A percentile compares a stretch with the other conserved stretches of the same genome.
Conservation (phyloP, 2,329 filamentous ascomycete genomes). For the Calonectria hawksworthii region DNA sequence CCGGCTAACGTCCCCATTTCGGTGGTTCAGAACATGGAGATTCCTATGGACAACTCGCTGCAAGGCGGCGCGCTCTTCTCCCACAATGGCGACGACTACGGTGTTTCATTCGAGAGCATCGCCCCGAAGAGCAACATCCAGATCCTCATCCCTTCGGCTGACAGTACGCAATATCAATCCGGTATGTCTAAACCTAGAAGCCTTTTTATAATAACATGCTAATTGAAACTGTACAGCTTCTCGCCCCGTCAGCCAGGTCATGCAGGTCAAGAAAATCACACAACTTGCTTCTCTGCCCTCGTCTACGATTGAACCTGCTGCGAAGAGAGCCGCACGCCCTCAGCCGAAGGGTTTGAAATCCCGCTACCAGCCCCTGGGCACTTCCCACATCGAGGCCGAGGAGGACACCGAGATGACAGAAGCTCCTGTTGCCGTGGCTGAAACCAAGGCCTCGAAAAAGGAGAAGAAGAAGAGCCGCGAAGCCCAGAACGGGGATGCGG, state of each 20-base stretch:
- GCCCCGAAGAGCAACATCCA: conserved; percentile 66
- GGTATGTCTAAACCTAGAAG: conserved; percentile 56
- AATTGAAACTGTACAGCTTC: conserved; percentile 37
- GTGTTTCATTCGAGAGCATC: conserved; percentile 66
- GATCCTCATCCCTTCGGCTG: conserved; percentile 71
- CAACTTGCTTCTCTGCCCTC: conserved; percentile 55
- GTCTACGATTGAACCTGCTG: conserved; percentile 56
- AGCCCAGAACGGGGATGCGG: conserved; percentile 34
- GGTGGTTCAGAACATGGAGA: conserved; percentile 74
- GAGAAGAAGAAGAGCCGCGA: conserved; percentile 50
- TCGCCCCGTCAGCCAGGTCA: conserved; percentile 67
- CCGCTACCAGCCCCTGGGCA: conserved; percentile 77
- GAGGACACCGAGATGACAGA: conserved; percentile 61
- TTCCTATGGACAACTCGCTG: conserved; percentile 69
- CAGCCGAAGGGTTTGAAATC: conserved; percentile 78
- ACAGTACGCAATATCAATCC: conserved; percentile 66
- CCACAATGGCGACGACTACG: conserved; percentile 75
- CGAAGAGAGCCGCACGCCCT: conserved; percentile 67
- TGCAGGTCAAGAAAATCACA: conserved; percentile 76
- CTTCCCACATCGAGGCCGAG: conserved; percentile 59
- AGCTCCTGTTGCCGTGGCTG: conserved; percentile 47
- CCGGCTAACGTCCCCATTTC: conserved; percentile 78
- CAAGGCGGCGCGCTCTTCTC: conserved; percentile 69
- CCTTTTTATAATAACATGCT: conserved; percentile 20
- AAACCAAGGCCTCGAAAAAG: conserved; percentile 44